Conservation (phyloP, 352 stramenopile species). For the Globisporangium cylindrosporum region DNA sequence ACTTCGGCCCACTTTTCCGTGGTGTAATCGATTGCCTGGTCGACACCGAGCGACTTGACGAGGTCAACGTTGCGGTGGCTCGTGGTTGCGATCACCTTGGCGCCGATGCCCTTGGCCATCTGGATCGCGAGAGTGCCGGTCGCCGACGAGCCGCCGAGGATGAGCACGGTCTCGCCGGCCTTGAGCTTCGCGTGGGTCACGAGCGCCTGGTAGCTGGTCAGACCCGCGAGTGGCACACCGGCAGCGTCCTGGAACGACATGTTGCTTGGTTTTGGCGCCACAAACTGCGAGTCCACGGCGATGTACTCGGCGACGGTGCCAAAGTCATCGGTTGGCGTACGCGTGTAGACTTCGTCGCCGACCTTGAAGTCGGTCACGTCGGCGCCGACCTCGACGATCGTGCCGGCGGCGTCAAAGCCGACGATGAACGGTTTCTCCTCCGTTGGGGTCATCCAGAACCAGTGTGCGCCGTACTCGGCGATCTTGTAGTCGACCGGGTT, state of each 20-base stretch:
- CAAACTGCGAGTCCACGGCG: constrained; percentile 10
- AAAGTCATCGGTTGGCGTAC: background rate
- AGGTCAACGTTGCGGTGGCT: constrained; percentile 29
- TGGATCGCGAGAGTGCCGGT: constrained; percentile 28
- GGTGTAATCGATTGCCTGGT: constrained; percentile 65
- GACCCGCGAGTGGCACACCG: constrained; percentile 18
- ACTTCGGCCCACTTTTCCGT: constrained; percentile 30
- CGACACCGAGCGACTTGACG: constrained; percentile 40
- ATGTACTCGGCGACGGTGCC: constrained; percentile 20
- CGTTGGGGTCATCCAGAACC: constrained; percentile 22
- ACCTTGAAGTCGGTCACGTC: constrained; percentile 43
- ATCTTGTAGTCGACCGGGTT: constrained; percentile 74
- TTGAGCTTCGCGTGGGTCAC: constrained; percentile 18
- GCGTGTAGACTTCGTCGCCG: constrained; percentile 50
- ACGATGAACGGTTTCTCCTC: constrained; percentile 35
- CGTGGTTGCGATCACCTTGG: constrained; percentile 17
- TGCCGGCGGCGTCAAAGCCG: constrained; percentile 65
- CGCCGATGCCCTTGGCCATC: constrained; percentile 20
- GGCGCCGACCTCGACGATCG: constrained; percentile 48
- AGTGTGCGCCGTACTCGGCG: constrained; percentile 31
- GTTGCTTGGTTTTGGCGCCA: constrained; percentile 28
- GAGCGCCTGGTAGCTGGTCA: constrained; percentile 28
- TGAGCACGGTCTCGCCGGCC: constrained; percentile 24
- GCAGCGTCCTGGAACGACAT: constrained; percentile 27
- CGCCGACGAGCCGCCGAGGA: constrained; percentile 23